Conservation (phyloP, 2,329 filamentous ascomycete species). For the Claviceps sp. region DNA sequence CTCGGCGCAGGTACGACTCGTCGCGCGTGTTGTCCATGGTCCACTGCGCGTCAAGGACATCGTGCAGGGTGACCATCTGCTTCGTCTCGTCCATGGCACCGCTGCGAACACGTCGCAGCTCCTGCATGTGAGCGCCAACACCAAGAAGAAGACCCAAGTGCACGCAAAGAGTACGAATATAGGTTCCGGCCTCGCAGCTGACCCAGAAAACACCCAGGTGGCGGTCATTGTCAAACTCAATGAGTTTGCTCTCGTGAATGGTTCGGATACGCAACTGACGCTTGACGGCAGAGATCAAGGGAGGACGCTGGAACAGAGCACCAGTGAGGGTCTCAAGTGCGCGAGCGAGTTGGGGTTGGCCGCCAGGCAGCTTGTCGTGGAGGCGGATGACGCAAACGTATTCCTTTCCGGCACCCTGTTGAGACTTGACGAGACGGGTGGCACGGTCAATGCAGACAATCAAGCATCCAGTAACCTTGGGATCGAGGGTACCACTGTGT, state of each 20-base stretch:
- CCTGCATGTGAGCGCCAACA: slow-evolving; percentile 96
- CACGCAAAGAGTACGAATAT: slow-evolving; percentile 95
- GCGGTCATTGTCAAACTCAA: slow-evolving; percentile 97
- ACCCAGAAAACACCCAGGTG: slow-evolving; percentile 99
- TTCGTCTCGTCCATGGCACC: slow-evolving; percentile 91
- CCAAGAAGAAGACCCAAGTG: slow-evolving; percentile 66
- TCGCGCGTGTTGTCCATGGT: slow-evolving; percentile 90
- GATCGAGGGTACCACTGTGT: slow-evolving; percentile 95
- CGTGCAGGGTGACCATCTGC: slow-evolving; percentile 80
- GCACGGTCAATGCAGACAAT: slow-evolving; percentile 95
- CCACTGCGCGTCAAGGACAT: slow-evolving; percentile 86
- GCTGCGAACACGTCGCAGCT: slow-evolving; percentile 82
- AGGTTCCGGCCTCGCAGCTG: slow-evolving; percentile 92
- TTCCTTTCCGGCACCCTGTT: slow-evolving; percentile 98
- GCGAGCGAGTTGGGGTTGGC: slow-evolving; percentile 82
- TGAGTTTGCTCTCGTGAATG: slow-evolving; percentile 91
- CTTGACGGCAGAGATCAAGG: slow-evolving; percentile 97
- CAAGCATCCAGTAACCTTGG: slow-evolving; percentile 91
- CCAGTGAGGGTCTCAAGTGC: slow-evolving; percentile 93
- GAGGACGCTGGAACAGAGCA: slow-evolving; percentile 82
- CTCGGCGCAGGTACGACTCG: slow-evolving; percentile 79
- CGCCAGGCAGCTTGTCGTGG: slow-evolving; percentile 89
- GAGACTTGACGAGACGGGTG: slow-evolving; percentile 94
- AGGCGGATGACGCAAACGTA: slow-evolving; percentile 93
- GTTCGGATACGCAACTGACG: slow-evolving; percentile 95